Conservation (phyloP, 768 basidiomycete genomes). For the Boletus vermiculosoides region DNA sequence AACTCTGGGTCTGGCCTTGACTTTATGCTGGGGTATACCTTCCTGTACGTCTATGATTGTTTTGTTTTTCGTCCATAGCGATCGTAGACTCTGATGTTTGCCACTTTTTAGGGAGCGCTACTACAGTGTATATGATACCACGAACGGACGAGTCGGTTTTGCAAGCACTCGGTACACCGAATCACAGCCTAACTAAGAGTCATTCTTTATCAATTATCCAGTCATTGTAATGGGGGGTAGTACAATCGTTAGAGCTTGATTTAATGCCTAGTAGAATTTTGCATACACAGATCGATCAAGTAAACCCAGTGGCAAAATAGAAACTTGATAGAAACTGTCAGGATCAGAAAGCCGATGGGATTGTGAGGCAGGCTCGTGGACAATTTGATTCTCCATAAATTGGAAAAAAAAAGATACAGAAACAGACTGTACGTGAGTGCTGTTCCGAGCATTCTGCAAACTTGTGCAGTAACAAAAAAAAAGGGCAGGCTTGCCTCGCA, state of each 20-base stretch:
- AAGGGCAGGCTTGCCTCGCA: too few species aligned
- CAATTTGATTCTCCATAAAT: too few species aligned
- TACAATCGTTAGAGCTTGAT: neutral
- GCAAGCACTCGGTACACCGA: constrained; percentile 38
- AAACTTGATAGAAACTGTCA: neutral
- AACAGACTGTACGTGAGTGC: too few species aligned
- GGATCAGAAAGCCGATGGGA: too few species aligned
- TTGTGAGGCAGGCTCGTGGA: too few species aligned
- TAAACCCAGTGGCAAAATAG: too few species aligned
- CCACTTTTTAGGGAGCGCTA: constrained; percentile 35
- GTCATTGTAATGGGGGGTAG: neutral
- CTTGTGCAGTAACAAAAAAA: too few species aligned
- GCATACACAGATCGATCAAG: neutral
- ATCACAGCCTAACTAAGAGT: constrained; percentile 7
- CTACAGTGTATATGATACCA: constrained; percentile 43
- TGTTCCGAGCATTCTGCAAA: too few species aligned
- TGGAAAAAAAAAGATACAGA: too few species aligned
- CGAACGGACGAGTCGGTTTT: constrained; percentile 40
- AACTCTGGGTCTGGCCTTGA: constrained; percentile 13
- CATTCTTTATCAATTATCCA: neutral
- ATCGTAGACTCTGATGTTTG: neutral
- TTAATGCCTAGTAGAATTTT: neutral
- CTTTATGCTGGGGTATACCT: constrained; percentile 21
- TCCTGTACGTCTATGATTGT: constrained; percentile 6
- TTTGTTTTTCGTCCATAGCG: neutral